Base-by-base conservation (phyloP, 139 green algal genomes). In the Closterium sp. region DNA sequence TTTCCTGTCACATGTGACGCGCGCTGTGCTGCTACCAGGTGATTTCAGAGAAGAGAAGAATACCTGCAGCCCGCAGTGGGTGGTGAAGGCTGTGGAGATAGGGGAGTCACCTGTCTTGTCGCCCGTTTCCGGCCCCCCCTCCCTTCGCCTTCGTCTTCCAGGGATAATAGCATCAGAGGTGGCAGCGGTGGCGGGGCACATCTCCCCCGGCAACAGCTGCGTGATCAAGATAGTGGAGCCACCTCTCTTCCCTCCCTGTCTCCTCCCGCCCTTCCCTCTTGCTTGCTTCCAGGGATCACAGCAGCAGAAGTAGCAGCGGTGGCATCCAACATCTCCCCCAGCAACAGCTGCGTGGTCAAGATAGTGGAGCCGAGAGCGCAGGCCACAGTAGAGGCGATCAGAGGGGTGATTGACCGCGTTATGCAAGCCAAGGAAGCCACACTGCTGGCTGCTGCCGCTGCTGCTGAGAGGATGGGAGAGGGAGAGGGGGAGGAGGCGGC, bases 331-430 rank as follows among this genome's bases (percentile, higher is more conserved):
- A 33, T 34, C 28, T 86, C 86, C 34, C 88, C 91, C 10, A 31
- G 12, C 2, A 87, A 89, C 69, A 96, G 89, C 33, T 97, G 95
- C 88, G 93, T 97, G 23, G 91, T 98, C 87, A 94, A 94, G 34
- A 87, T 86, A 31, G 91, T 95, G 81, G 90, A 93, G 64, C 94
- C 96, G 85, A 87, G 85, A 21, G 92, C 86, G 7, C 86, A 43
- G 35, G 33, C 64, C 64, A 95, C 87, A 8, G 94, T 95, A 88
- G 93, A 89, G 34, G 83, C 92, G 36, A 84, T 95, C 32, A n/a
- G 33, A 35, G 87, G 19, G 28, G 96, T 97, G 35, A 84, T 97
- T 64, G 85, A 92, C 38, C 76, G 89, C 0, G 97, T 98, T 21
- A 76, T 76, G 55, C 55, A 19, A 16, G 55, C 55, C 4, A 25